Conservation (phyloP, 2,329 filamentous ascomycete genomes). For the Penicillium occitanis region DNA sequence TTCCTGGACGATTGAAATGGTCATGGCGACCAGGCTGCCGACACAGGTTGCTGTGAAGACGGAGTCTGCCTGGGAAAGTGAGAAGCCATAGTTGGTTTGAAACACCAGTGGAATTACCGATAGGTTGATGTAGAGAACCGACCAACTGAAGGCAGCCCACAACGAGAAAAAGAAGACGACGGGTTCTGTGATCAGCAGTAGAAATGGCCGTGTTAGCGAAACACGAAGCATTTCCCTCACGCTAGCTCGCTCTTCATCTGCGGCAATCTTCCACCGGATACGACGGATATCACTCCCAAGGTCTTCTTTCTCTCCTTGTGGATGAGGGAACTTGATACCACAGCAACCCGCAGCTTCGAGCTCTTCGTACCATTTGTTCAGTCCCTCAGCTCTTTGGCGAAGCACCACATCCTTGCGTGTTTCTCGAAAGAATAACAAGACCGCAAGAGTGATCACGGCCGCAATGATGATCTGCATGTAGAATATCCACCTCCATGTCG, state of each 20-base stretch:
- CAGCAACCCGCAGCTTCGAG: neutral
- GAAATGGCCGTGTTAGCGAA: neutral
- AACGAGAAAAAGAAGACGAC: neutral
- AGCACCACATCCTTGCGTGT: slow-evolving; percentile 51
- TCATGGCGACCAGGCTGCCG: neutral
- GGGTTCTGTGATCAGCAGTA: neutral
- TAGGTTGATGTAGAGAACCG: neutral
- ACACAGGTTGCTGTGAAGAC: neutral
- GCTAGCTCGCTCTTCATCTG: neutral
- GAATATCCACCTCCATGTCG: slow-evolving; percentile 49
- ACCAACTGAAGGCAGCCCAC: neutral
- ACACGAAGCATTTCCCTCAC: neutral
- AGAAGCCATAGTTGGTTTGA: neutral
- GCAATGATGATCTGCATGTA: slow-evolving; percentile 37
- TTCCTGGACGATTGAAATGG: neutral
- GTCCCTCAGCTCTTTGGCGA: neutral
- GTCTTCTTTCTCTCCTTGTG: neutral
- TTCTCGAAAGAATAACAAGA: slow-evolving; percentile 69
- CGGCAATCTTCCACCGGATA: neutral
- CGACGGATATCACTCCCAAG: neutral
- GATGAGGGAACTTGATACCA: neutral
- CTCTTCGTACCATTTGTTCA: neutral
- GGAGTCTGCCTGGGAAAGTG: neutral
- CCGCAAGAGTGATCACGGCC: slow-evolving; percentile 57
- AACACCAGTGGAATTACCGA: neutral